Evolutionary conservation across 164 flowering plant species (phyloP).

Genomic region (Annona squamosa): DNA sequence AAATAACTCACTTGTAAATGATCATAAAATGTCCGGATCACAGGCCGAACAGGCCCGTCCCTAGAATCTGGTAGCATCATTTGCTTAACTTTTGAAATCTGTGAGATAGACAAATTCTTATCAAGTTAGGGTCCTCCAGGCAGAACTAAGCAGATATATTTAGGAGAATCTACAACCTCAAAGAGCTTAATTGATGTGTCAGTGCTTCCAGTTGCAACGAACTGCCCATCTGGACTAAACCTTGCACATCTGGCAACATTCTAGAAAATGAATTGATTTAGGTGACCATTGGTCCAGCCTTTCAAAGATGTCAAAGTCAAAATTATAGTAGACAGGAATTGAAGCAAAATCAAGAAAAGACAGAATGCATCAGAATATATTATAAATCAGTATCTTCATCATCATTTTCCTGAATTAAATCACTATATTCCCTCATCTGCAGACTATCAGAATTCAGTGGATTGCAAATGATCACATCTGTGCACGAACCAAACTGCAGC

Average conservation of each 20-base stretch:
- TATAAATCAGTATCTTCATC: background rate
- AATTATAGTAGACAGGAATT: background rate
- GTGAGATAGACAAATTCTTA: constrained; percentile 2
- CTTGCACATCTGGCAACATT: constrained; percentile 83
- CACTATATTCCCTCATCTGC: too few relatives aligned
- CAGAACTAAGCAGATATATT: background rate
- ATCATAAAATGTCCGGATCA: constrained; percentile 78
- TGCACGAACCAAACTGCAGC: background rate
- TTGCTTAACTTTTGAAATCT: constrained; percentile 76
- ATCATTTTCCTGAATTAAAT: background rate
- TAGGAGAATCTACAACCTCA: constrained; percentile 47
- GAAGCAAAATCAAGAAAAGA: background rate
- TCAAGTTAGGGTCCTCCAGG: constrained; percentile 7
- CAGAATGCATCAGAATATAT: background rate
- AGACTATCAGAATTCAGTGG: background rate
- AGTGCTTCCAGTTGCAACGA: constrained; percentile 84
- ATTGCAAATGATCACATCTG: background rate
- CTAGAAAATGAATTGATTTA: constrained; percentile 26
- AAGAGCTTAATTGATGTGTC: constrained; percentile 83
- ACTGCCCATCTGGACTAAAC: constrained; percentile 82
- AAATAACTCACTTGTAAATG: constrained; percentile 50
- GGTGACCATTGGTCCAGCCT: background rate
- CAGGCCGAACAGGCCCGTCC: constrained; percentile 70
- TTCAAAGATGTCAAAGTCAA: background rate
- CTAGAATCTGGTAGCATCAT: constrained; percentile 76